Evolutionary conservation across 495 filamentous ascomycete species (phyloP), one percentile per base, ranked within the genome.

Genomic region (Xylaria bambusicola): DNA sequence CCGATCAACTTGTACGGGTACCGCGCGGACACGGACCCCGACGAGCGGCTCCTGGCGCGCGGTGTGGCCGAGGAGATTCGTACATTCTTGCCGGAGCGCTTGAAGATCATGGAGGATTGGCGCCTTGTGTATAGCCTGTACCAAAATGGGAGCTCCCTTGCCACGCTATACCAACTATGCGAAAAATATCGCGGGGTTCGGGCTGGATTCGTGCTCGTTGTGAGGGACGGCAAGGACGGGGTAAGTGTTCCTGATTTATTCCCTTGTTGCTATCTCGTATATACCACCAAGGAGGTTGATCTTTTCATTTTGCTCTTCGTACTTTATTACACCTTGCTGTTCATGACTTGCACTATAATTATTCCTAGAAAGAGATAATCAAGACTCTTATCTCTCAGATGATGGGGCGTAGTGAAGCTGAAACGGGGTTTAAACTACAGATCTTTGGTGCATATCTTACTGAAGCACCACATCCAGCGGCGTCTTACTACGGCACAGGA

Each of bases 371-470:
- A n/a, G n/a, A n/a, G n/a, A n/a, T n/a, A n/a, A n/a, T n/a, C n/a
- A n/a, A n/a, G n/a, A n/a, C n/a, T n/a, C n/a, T n/a, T n/a, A n/a
- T n/a, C n/a, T n/a, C n/a, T n/a, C n/a, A n/a, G n/a, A n/a, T n/a
- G n/a, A n/a, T n/a, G n/a, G n/a, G n/a, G n/a, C n/a, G n/a, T n/a
- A n/a, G n/a, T n/a, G n/a, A n/a, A 58, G 42, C 44, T 50, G 33
- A 49, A 15, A 20, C 18, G 27, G 10, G 20, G 26, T 13, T 15
- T 15, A 18, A 33, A 27, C 42, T 18, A 23, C 68, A 93, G 81
- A 82, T 93, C 50, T 98, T 98, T 69, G 94, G 94, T 70, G 92
- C 93, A 52, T 98, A 97, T 74, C 84, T 98, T 60, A 94, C 90
- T 62, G 93, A 98, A 66, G 77, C 86, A 27, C 92, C 92, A 3